Conservation (phyloP, 331 rosid species). For the Malus hybrid region DNA sequence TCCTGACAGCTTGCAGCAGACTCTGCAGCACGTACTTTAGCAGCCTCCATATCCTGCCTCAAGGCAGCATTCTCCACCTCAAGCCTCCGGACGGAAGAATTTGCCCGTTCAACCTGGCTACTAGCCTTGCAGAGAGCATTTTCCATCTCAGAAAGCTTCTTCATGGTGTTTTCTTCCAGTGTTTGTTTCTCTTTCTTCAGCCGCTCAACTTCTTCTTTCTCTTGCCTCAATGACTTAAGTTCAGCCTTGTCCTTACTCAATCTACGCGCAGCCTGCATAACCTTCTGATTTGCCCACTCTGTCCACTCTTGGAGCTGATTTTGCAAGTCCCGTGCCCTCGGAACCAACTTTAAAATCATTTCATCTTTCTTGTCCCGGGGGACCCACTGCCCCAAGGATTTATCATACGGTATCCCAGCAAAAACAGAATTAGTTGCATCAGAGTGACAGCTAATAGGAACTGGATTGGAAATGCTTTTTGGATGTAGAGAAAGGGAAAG, state of each 20-base stretch:
- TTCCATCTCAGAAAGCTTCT: slow-evolving; percentile 89
- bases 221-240: slow-evolving; percentile 69
- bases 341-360: slow-evolving; percentile 63
- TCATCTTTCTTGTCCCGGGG: slow-evolving; percentile 80
- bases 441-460: slow-evolving; percentile 34
- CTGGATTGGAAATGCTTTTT: slow-evolving; percentile 28
- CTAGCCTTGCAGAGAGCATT: slow-evolving; percentile 76
- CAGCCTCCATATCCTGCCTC: slow-evolving; percentile 83
- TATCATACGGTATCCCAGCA: slow-evolving; percentile 47
- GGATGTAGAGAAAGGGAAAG: slow-evolving; percentile 76
- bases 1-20: slow-evolving; percentile 81
- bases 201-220: slow-evolving; percentile 86
- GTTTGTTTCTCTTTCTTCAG: slow-evolving; percentile 72
- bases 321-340: slow-evolving; percentile 65
- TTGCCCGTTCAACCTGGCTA: slow-evolving; percentile 82
- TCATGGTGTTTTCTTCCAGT: slow-evolving; percentile 76
- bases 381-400: slow-evolving; percentile 49
- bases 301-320: slow-evolving; percentile 89
- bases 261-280: slow-evolving; percentile 94
- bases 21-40: slow-evolving; percentile 58
- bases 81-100: slow-evolving; percentile 64
- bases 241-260: slow-evolving; percentile 82
- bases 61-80: slow-evolving; percentile 66
- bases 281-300: slow-evolving; percentile 94
- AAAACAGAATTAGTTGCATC: slow-evolving; percentile 33